These are phyloP conservation scores for Holtermannia corniformis DNA, from an alignment of 768 basidiomycete species.

Conservation along the genomic window DNA sequence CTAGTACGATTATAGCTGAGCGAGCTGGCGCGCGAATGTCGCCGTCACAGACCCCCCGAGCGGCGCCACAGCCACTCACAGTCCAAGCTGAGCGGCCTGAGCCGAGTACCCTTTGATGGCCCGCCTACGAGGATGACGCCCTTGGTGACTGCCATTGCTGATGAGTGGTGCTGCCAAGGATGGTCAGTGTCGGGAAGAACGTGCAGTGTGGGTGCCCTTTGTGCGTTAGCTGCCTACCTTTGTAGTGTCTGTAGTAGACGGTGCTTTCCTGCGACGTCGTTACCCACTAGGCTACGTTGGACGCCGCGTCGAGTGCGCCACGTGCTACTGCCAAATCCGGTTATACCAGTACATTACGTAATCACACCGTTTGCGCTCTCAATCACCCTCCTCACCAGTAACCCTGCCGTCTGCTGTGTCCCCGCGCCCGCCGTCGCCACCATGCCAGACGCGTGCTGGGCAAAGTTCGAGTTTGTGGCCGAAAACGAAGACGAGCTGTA, in stretches of 20 bases:
- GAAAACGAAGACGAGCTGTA: conserved; percentile 90
- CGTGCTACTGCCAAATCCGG: no score
- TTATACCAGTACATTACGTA: no score
- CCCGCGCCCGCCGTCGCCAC: neutral
- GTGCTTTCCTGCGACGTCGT: no score
- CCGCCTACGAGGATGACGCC: conserved; percentile 43
- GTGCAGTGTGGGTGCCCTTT: neutral
- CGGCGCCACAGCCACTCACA: conserved; percentile 16
- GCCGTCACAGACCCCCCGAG: no score
- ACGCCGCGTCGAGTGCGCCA: no score
- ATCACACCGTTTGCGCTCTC: no score
- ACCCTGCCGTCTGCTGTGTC: no score
- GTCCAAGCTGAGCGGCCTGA: conserved; percentile 38
- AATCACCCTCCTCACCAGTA: no score
- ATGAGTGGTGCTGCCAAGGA: neutral
- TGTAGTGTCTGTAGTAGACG: no score
- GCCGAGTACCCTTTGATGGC: conserved; percentile 41
- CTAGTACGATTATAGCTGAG: neutral
- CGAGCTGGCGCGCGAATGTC: no score
- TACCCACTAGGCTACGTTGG: no score
- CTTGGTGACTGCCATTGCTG: conserved; percentile 34
- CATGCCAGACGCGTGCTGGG: conserved; percentile 65
- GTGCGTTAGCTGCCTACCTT: no score
- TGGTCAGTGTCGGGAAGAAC: neutral
- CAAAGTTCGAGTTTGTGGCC: conserved; percentile 74